phyloP scores from a whole-genome alignment of 208 protist species.

The Strigomonas culicis region DNA sequence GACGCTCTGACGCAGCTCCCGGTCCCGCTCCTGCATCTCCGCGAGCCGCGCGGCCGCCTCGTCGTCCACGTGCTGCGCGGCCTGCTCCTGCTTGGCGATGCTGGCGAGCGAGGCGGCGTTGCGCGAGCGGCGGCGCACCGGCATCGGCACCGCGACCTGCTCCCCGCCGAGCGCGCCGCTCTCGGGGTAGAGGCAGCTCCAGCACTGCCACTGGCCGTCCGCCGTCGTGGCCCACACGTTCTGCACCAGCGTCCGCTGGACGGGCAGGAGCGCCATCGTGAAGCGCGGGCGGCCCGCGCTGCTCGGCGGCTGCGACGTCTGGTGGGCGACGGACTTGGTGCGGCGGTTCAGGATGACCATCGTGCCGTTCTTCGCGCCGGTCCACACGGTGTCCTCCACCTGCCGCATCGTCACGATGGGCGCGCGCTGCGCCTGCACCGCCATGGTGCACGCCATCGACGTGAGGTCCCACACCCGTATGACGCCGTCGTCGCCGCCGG shows the following conservation, averaged over 20 bases:
- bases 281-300: conserved; percentile 17
- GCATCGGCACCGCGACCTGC: conserved; percentile 11
- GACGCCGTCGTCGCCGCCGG: conserved; percentile 44
- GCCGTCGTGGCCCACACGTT: conserved; percentile 38
- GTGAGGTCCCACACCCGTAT: conserved; percentile 60
- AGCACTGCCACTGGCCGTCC: conserved; percentile 49
- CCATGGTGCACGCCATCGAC: conserved; percentile 27
- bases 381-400: conserved; percentile 65
- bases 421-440: conserved; percentile 39
- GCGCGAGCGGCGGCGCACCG: conserved; percentile 18
- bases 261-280: conserved; percentile 31
- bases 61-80: not conserved
- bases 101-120: conserved; percentile 14
- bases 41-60: conserved; percentile 17
- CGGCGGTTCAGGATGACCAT: conserved; percentile 50
- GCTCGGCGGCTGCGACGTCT: conserved; percentile 29
- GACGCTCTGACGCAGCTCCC: conserved; percentile 35
- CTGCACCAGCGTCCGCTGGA: conserved; percentile 32
- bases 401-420: conserved; percentile 43
- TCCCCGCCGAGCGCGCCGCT: conserved; percentile 6
- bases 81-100: not conserved
- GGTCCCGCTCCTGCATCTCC: conserved; percentile 14
- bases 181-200: conserved; percentile 30
- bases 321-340: conserved; percentile 33
- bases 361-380: conserved; percentile 56